Evolutionary conservation across 169 alveolate species (phyloP).

Genomic region (Sarcocystis neurona): DNA sequence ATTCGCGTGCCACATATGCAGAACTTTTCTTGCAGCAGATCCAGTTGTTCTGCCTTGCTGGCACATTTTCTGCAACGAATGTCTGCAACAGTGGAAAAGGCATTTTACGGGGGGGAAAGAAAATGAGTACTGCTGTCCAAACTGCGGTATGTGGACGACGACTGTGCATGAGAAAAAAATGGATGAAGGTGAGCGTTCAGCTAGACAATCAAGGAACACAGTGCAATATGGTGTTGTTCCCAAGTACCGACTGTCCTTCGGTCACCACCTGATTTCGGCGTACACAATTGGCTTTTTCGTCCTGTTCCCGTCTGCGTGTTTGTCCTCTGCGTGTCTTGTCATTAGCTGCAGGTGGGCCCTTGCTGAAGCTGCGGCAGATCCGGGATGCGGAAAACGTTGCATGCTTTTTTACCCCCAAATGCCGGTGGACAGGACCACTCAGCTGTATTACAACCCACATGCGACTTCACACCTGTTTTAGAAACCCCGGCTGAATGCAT

Average conservation of each 20-base stretch:
- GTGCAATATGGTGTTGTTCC: no score
- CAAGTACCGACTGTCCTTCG: no score
- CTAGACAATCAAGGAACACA: no score
- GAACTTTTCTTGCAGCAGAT: neutral
- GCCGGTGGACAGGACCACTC: conserved; percentile 9
- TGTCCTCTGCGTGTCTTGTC: neutral
- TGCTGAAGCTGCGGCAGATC: conserved; percentile 17
- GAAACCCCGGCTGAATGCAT: no score
- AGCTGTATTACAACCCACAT: neutral
- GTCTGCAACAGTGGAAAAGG: neutral
- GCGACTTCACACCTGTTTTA: conserved; percentile 1
- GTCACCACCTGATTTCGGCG: no score
- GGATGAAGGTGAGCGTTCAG: conserved; percentile 21
- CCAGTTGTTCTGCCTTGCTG: conserved; percentile 25
- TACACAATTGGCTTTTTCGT: no score
- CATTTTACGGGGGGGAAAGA: no score
- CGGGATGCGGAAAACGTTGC: neutral
- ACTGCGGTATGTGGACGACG: neutral
- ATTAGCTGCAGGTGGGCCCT: neutral
- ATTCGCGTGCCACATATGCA: conserved; percentile 9
- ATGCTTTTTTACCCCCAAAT: neutral
- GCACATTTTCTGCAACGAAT: conserved; percentile 19
- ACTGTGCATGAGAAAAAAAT: neutral
- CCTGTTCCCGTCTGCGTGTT: neutral
- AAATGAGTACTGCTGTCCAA: neutral